Evolutionary conservation across 208 protist species (phyloP).

Genomic region (Endotrypanum monterogeii): DNA sequence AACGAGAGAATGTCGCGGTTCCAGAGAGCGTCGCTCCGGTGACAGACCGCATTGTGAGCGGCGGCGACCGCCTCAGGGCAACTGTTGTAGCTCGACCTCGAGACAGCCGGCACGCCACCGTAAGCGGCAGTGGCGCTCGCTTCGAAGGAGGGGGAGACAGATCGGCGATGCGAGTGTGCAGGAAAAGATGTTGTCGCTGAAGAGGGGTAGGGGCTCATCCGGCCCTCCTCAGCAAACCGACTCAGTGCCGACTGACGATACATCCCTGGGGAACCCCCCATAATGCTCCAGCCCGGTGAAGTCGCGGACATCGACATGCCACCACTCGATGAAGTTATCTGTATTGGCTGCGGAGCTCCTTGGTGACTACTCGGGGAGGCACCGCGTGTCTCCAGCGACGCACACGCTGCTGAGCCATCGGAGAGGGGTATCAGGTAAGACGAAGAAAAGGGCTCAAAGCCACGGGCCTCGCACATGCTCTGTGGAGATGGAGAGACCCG

Average conservation of each 20-base stretch:
- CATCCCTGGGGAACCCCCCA: background rate
- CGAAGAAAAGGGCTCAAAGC: background rate
- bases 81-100: background rate
- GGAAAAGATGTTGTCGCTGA: background rate
- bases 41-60: background rate
- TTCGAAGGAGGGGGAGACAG: slow-evolving; percentile 1
- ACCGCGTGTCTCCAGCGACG: background rate
- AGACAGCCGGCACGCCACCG: background rate
- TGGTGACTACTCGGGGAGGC: background rate
- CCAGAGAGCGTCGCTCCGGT: background rate
- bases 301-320: background rate
- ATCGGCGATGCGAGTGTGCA: background rate
- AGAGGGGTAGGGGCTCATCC: background rate
- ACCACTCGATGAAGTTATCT: background rate
- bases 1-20: background rate
- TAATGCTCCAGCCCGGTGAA: background rate
- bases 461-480: background rate
- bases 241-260: background rate
- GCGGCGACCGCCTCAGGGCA: background rate
- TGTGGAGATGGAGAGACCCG: background rate
- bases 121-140: background rate
- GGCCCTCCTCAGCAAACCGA: background rate
- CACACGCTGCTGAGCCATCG: background rate
- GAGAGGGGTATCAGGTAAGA: background rate
- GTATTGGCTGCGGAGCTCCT: background rate